These are phyloP conservation scores for Saccharomycopsis fermentans DNA, from an alignment of 805 yeast species.

Conservation along the genomic window DNA sequence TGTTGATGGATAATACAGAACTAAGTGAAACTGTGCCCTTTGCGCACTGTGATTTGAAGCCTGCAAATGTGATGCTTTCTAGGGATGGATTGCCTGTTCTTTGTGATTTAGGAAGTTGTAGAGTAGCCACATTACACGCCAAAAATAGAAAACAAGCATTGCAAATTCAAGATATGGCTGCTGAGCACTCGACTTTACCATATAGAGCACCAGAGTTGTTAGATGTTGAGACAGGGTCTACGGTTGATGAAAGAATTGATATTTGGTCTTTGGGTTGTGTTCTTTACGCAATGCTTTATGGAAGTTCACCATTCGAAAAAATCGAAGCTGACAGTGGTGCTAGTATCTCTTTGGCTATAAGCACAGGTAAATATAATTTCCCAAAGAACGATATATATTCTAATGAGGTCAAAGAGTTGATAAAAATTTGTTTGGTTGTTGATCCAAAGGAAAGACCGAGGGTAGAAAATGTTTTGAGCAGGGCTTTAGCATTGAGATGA, in stretches of 20 bases:
- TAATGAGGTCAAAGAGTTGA: conserved; percentile 43
- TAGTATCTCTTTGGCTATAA: conserved; percentile 64
- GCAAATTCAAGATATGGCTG: conserved; percentile 68
- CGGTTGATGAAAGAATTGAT: conserved; percentile 65
- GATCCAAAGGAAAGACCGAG: conserved; percentile 56
- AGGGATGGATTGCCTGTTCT: conserved; percentile 68
- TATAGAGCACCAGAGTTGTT: conserved; percentile 87
- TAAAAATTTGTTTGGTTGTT: conserved; percentile 49
- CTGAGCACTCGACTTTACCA: conserved; percentile 76
- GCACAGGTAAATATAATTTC: conserved; percentile 46
- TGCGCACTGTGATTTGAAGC: conserved; percentile 83
- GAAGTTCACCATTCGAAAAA: conserved; percentile 78
- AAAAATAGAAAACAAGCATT: conserved; percentile 60
- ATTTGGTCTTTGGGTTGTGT: conserved; percentile 91
- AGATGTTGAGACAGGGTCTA: conserved; percentile 59
- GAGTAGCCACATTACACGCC: conserved; percentile 46
- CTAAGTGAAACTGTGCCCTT: conserved; percentile 51
- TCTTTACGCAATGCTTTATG: conserved; percentile 66
- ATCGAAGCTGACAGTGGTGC: conserved; percentile 78
- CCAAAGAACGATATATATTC: conserved; percentile 35
- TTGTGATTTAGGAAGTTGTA: conserved; percentile 76
- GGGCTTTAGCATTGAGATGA: conserved; percentile 27
- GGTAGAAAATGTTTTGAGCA: conserved; percentile 46
- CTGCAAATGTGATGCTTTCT: conserved; percentile 78
- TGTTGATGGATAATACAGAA: conserved; percentile 30